These are phyloP conservation scores for Pugionium dolabratum DNA, from an alignment of 345 rosid species.

Conservation along the genomic window DNA sequence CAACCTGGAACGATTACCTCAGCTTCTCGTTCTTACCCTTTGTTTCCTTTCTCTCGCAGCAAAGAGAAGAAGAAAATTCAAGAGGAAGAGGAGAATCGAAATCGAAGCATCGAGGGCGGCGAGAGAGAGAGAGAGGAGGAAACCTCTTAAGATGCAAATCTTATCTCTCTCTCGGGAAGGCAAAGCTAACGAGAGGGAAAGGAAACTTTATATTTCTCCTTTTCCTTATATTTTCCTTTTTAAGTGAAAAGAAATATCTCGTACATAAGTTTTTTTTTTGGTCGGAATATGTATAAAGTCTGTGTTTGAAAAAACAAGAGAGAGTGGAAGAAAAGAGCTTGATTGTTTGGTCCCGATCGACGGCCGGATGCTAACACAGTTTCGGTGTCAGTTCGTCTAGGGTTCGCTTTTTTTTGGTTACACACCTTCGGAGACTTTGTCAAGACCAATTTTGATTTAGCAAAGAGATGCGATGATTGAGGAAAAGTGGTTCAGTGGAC, in stretches of 20 bases:
- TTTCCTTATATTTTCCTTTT: constrained; percentile 17
- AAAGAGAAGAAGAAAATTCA: constrained; percentile 28
- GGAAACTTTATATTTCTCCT: constrained; percentile 29
- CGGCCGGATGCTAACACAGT: too few relatives aligned
- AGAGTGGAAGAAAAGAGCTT: too few relatives aligned
- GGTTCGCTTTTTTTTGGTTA: too few relatives aligned
- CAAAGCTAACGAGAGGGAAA: constrained; percentile 34
- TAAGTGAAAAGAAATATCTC: background rate
- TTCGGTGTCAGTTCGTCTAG: too few relatives aligned
- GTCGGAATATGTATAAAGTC: too few relatives aligned
- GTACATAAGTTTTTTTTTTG: background rate
- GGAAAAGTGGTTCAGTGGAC: too few relatives aligned
- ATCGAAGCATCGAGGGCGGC: constrained; percentile 26
- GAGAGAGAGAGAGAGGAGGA: constrained; percentile 14
- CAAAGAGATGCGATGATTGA: too few relatives aligned
- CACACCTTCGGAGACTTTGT: too few relatives aligned
- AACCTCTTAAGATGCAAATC: constrained; percentile 11
- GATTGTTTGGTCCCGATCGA: too few relatives aligned
- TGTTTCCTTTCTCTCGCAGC: constrained; percentile 31
- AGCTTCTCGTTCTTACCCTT: constrained; percentile 17
- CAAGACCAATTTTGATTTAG: too few relatives aligned
- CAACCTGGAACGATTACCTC: background rate
- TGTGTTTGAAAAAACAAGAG: too few relatives aligned
- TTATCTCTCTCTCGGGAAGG: constrained; percentile 33
- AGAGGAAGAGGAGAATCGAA: constrained; percentile 29